phyloP scores from a whole-genome alignment of 1,284 basidiomycete species.

The Testicularia cyperi region DNA sequence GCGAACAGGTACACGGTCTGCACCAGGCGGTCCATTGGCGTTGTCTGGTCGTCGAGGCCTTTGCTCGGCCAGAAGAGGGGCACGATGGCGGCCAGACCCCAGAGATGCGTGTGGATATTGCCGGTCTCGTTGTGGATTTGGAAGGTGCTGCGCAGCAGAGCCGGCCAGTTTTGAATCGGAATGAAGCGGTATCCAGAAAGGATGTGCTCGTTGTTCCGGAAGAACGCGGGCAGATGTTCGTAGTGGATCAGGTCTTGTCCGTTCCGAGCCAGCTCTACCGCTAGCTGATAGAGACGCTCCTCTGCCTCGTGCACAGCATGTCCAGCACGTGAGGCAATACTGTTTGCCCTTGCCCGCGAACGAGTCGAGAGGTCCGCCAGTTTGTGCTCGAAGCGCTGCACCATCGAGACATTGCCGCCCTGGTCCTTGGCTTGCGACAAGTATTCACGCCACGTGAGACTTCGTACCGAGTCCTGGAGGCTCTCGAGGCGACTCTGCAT shows the following conservation, averaged over 20 bases:
- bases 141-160: slow-evolving; percentile 52
- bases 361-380: slow-evolving; percentile 21
- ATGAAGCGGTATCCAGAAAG: slow-evolving; percentile 59
- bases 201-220: slow-evolving; percentile 59
- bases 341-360: slow-evolving; percentile 26
- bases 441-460: slow-evolving; percentile 40
- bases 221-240: slow-evolving; percentile 50
- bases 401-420: slow-evolving; percentile 1
- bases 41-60: slow-evolving; percentile 51
- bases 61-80: slow-evolving; percentile 55
- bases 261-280: slow-evolving; percentile 48
- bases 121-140: slow-evolving; percentile 59
- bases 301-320: slow-evolving; percentile 51
- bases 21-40: slow-evolving; percentile 54
- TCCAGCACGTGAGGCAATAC: slow-evolving; percentile 30
- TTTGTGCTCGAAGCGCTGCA: slow-evolving; percentile 29
- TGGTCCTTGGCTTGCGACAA: slow-evolving; percentile 7
- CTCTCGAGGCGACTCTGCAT: slow-evolving; percentile 41
- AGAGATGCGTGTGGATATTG: slow-evolving; percentile 58
- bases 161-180: slow-evolving; percentile 45
- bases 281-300: slow-evolving; percentile 49
- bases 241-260: slow-evolving; percentile 52
- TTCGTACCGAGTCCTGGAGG: slow-evolving; percentile 42
- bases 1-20: slow-evolving; percentile 57
- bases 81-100: slow-evolving; percentile 49